Evolutionary conservation across 495 filamentous ascomycete genomes (phyloP).

Genomic region (Hyaloscypha hepaticicola): DNA sequence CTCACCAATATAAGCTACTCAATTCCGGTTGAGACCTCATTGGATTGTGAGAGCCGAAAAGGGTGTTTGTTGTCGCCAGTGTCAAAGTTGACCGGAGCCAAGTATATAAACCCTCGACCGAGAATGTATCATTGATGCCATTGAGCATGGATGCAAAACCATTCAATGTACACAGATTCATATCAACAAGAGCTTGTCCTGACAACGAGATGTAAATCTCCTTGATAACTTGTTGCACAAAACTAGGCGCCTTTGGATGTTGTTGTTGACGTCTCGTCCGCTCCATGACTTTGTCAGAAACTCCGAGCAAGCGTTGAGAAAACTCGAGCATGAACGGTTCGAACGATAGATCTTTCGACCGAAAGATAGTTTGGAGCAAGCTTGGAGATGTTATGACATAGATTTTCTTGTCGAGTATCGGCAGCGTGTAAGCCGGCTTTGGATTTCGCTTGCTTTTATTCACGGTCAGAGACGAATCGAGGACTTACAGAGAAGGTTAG

Average conservation of each 20-base stretch:
- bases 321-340: slow-evolving; percentile 19
- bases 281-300: slow-evolving; percentile 11
- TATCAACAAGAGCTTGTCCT: slow-evolving; percentile 5
- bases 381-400: slow-evolving; percentile 29
- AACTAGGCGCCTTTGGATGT: slow-evolving; percentile 8
- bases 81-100: slow-evolving; percentile 12
- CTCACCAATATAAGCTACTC: slow-evolving; percentile 10
- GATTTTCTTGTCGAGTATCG: slow-evolving; percentile 17
- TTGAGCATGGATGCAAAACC: neutral
- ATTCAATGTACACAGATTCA: slow-evolving; percentile 9
- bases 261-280: neutral
- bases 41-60: slow-evolving; percentile 13
- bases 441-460: too few relatives aligned
- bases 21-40: neutral
- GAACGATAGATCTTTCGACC: slow-evolving; percentile 9
- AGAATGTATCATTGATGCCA: neutral
- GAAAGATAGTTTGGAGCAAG: slow-evolving; percentile 27
- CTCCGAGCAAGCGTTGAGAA: slow-evolving; percentile 4
- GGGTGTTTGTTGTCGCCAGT: neutral
- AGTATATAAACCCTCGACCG: slow-evolving; percentile 2
- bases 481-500: too few relatives aligned
- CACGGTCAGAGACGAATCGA: too few relatives aligned
- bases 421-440: too few relatives aligned
- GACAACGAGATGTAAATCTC: slow-evolving; percentile 5
- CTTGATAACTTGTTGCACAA: neutral